Evolutionary conservation across 139 green algal species (phyloP).

Genomic region (Tetraselmis chui): DNA sequence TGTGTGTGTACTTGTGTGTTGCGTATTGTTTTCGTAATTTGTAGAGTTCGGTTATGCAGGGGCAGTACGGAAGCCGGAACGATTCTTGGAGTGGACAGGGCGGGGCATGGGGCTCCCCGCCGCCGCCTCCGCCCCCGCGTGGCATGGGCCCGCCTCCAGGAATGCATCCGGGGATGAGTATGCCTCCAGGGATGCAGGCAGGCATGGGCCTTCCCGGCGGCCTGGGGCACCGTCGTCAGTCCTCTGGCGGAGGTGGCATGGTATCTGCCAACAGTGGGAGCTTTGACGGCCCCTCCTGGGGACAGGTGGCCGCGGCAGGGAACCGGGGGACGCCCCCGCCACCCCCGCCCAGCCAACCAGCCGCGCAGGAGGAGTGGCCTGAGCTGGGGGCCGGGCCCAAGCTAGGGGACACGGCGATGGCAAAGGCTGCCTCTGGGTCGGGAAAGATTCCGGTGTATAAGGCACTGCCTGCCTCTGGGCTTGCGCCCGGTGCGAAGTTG

Average conservation of each 20-base stretch:
- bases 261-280: neutral
- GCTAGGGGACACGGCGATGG: neutral
- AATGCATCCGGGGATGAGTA: neutral
- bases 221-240: neutral
- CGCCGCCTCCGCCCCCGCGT: neutral
- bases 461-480: neutral
- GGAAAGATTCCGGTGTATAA: neutral
- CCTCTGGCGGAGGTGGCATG: neutral
- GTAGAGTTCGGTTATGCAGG: too few relatives aligned
- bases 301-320: neutral
- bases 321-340: neutral
- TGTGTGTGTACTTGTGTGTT: too few relatives aligned
- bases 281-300: neutral
- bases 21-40: too few relatives aligned
- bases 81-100: neutral
- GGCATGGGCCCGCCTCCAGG: neutral
- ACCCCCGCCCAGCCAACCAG: neutral
- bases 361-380: neutral
- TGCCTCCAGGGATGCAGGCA: neutral
- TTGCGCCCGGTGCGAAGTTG: neutral
- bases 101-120: neutral
- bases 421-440: neutral
- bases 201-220: neutral
- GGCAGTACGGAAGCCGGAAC: neutral
- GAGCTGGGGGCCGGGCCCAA: neutral